Evolutionary conservation across 2,329 filamentous ascomycete species (phyloP), one percentile per base, ranked within the genome.

Genomic region (Fusarium sp.): DNA sequence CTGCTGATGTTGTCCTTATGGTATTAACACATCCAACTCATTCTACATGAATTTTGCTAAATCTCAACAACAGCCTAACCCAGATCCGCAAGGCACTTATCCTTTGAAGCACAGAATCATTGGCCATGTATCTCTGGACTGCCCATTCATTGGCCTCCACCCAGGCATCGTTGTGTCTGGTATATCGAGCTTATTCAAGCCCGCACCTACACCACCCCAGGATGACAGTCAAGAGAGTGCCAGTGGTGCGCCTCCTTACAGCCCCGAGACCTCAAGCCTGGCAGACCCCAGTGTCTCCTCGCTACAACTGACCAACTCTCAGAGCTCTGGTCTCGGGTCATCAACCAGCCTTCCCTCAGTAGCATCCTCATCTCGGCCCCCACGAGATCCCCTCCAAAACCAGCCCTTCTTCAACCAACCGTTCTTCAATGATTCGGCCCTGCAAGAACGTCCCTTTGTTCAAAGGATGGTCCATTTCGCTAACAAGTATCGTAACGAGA

Each of bases 111-210:
- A 97, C 81, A 87, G 89, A 12, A 91, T 97, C 42, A 79, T 97
- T 30, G 94, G 94, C 0, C 90, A 90, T 7, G 84, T 98, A 58
- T 92, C 92, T 58, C 90, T 97, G 50, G 94, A 98, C 79, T 91
- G 92, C 0, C 94, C 94, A 0, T 93, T 97, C 62, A 83, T 97
- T 8, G 94, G 94, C 6, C 91, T 98, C 77, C 93, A 98, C 79
- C 94, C 93, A 2, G 92, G 94, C 8, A 91, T 98, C 43, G 88
- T 97, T 43, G 87, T 90, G n/a, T 92, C 92, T 39, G 93, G 94
- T 3, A 86, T 97, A 56, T 87, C 90, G 4, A 95, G 93, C 75
- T 84, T 97, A 13, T 96, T 97, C 78, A 81, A 84, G 37, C 79
- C 83, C 6, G 79, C 82, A 13, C 77, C 81, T 16, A 75, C 72